phyloP scores from a whole-genome alignment of 1,284 basidiomycete species.

The Cutaneotrichosporon daszewskae region DNA sequence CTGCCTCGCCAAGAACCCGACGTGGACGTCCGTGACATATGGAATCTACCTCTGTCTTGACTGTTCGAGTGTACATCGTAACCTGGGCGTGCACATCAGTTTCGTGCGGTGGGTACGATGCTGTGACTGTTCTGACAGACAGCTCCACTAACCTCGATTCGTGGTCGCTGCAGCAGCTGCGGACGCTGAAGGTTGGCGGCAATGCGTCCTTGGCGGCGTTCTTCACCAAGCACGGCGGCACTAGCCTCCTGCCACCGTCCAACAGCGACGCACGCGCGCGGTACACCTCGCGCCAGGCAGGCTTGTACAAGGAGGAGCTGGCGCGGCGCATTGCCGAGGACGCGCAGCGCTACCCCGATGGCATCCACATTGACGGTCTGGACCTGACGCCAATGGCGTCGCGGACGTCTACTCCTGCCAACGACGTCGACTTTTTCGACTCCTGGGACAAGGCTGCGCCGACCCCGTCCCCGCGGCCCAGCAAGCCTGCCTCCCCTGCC shows the following conservation, averaged over 20 bases:
- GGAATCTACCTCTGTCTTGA: conserved; percentile 97
- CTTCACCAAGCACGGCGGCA: conserved; percentile 79
- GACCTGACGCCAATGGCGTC: conserved; percentile 50
- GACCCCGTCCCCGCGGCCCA: conserved; percentile 27
- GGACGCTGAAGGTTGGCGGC: conserved; percentile 94
- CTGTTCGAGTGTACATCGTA: conserved; percentile 91
- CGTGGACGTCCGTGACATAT: conserved; percentile 94
- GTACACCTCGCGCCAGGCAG: conserved; percentile 76
- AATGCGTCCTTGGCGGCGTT: conserved; percentile 86
- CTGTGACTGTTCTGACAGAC: conserved; percentile 14
- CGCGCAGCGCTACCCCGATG: conserved; percentile 63
- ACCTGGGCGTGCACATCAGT: conserved; percentile 96
- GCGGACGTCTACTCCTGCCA: conserved; percentile 41
- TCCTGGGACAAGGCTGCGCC: conserved; percentile 76
- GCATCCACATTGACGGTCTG: conserved; percentile 72
- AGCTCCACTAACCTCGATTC: conserved; percentile 96
- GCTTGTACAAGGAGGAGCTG: conserved; percentile 89
- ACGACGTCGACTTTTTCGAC: conserved; percentile 84
- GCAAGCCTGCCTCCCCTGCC: conserved; percentile 23
- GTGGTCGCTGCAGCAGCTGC: conserved; percentile 86
- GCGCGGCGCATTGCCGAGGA: conserved; percentile 77
- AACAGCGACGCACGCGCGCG: conserved; percentile 81
- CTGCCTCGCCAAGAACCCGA: conserved; percentile 92
- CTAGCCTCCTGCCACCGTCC: conserved; percentile 56
- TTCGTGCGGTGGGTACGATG: conserved; percentile 74